These are phyloP conservation scores for Chaetomiaceae sp. DNA, from an alignment of 2,329 filamentous ascomycete genomes.

Conservation along the genomic window DNA sequence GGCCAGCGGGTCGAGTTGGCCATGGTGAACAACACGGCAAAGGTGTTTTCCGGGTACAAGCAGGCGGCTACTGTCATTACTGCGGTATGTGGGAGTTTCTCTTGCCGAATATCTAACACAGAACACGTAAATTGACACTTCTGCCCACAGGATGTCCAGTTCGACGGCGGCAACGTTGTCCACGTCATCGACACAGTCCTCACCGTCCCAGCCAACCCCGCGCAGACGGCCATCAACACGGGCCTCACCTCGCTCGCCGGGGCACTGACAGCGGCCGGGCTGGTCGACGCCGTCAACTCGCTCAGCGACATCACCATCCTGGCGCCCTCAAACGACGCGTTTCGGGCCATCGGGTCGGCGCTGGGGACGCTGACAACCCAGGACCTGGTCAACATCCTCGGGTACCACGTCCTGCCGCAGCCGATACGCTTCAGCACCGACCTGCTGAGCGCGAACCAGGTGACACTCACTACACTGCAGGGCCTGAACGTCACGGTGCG, in stretches of 20 bases:
- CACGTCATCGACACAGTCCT: slow-evolving; percentile 49
- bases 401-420: slow-evolving; percentile 59
- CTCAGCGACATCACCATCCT: slow-evolving; percentile 56
- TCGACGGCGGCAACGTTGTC: slow-evolving; percentile 49
- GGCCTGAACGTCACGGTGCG: slow-evolving; percentile 19
- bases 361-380: slow-evolving; percentile 41
- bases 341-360: slow-evolving; percentile 51
- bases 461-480: slow-evolving; percentile 17
- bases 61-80: slow-evolving; percentile 17
- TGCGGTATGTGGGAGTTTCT: too few species aligned
- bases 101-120: too few species aligned
- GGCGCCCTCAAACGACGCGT: slow-evolving; percentile 56
- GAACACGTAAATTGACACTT: not conserved
- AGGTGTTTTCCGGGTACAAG: slow-evolving; percentile 21
- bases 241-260: slow-evolving; percentile 42
- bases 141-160: slow-evolving; percentile 30
- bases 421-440: slow-evolving; percentile 29
- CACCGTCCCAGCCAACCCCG: slow-evolving; percentile 35
- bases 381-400: slow-evolving; percentile 49
- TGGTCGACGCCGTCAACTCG: slow-evolving; percentile 39
- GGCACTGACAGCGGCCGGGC: slow-evolving; percentile 41
- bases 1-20: slow-evolving; percentile 47
- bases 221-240: slow-evolving; percentile 19
- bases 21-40: slow-evolving; percentile 15
- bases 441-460: slow-evolving; percentile 13